phyloP scores from a whole-genome alignment of 148 eudicot species.

The Nepenthes gracilis region DNA sequence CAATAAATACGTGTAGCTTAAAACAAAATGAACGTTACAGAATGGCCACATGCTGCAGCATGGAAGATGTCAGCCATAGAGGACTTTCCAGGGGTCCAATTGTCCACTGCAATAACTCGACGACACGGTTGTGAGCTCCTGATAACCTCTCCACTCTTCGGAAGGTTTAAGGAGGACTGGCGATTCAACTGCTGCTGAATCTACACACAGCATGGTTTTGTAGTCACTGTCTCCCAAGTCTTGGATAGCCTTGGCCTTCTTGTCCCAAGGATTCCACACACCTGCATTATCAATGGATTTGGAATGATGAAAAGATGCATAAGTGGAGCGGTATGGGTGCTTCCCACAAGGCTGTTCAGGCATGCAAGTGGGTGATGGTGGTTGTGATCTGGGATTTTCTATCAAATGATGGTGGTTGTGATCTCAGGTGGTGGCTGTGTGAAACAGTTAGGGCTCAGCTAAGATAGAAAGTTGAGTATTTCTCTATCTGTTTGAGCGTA shows the following conservation, averaged over 20 bases:
- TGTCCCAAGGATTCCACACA: conserved; percentile 96
- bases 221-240: conserved; percentile 78
- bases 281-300: conserved; percentile 20
- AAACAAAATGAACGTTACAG: no score
- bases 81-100: conserved; percentile 67
- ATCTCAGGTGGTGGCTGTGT: no score
- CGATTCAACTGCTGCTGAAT: conserved; percentile 62
- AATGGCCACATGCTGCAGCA: no score
- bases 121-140: conserved; percentile 65
- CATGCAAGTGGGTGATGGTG: no score
- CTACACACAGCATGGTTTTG: conserved; percentile 69
- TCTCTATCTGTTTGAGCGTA: no score
- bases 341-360: no score
- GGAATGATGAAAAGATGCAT: background rate
- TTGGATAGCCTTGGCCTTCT: conserved; percentile 55
- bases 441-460: no score
- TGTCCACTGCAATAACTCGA: conserved; percentile 92
- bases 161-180: conserved; percentile 54
- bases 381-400: no score
- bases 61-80: conserved; percentile 12
- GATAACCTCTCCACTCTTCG: conserved; percentile 79
- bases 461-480: no score
- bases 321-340: no score
- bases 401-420: no score
- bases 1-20: no score